A percentile compares a stretch with the other conserved stretches of the same genome.
Conservation (phyloP, 176 grass and related monocot species). For the Puya raimondii region DNA sequence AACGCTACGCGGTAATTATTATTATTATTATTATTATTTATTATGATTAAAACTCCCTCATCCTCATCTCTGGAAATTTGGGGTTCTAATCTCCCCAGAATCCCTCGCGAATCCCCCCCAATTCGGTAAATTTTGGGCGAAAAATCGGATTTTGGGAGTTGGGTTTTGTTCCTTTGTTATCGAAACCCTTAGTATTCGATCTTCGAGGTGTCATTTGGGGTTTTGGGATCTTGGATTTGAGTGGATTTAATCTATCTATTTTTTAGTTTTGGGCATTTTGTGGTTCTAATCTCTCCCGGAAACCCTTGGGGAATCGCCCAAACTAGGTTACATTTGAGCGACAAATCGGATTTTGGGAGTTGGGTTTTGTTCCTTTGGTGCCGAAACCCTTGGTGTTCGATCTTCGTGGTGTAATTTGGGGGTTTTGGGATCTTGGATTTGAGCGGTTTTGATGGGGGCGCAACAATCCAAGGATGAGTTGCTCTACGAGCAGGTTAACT, state of each 20-base stretch:
- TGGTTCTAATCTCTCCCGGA: too few species aligned
- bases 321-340: too few species aligned
- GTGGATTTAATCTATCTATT: too few species aligned
- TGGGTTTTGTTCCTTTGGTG: background rate
- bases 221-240: too few species aligned
- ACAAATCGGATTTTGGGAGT: background rate
- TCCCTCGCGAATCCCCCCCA: background rate
- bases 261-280: too few species aligned
- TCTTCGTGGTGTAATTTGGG: background rate
- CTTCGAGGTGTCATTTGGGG: too few species aligned
- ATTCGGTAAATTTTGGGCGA: background rate
- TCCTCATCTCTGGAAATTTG: too few species aligned
- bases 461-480: constrained; percentile 87
- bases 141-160: background rate
- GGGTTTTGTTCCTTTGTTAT: background rate
- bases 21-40: too few species aligned
- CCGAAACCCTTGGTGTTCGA: background rate
- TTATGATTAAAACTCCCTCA: too few species aligned
- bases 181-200: background rate
- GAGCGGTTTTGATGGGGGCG: constrained; percentile 48
- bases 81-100: too few species aligned
- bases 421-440: background rate
- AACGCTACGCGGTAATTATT: too few species aligned
- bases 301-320: too few species aligned
- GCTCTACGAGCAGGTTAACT: constrained; percentile 82